Percentiles rank a stretch among this genome's conserved stretches.
These are phyloP conservation scores for Pulveroboletus sp. DNA, from an alignment of 768 basidiomycete genomes.

Conservation along the genomic window DNA sequence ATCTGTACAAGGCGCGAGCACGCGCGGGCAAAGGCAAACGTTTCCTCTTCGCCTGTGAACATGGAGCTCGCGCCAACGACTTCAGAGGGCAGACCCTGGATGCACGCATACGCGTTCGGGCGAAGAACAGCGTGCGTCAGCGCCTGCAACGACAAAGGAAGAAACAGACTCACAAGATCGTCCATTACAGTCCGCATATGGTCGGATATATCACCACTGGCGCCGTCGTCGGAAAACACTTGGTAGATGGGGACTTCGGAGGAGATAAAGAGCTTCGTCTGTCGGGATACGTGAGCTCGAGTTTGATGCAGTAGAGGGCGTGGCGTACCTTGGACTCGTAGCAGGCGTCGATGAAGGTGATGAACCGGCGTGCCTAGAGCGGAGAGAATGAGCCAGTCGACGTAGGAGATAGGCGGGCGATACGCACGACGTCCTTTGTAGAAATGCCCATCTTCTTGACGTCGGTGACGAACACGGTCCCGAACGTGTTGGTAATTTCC, in stretches of 20 bases:
- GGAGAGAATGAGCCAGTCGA: neutral
- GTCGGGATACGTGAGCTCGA: constrained; percentile 48
- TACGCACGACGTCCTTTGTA: constrained; percentile 76
- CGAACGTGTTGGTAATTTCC: constrained; percentile 85
- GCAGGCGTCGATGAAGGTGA: constrained; percentile 96
- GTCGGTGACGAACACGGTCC: constrained; percentile 82
- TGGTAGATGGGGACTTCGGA: constrained; percentile 90
- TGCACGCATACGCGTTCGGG: neutral
- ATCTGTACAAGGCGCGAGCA: constrained; percentile 84
- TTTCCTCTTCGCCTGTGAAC: constrained; percentile 94
- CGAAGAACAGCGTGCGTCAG: neutral
- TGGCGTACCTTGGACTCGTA: constrained; percentile 78
- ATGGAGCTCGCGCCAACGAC: constrained; percentile 80
- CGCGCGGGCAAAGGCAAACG: constrained; percentile 95
- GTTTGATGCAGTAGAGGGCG: neutral
- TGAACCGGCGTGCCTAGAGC: constrained; percentile 82
- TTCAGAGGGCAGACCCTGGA: constrained; percentile 72
- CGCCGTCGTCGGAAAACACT: constrained; percentile 76
- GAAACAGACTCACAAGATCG: constrained; percentile 62
- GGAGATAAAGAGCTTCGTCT: constrained; percentile 89
- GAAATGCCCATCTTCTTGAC: constrained; percentile 86
- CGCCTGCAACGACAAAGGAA: neutral
- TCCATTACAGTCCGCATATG: constrained; percentile 95
- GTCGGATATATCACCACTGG: constrained; percentile 52
- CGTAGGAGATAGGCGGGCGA: neutral